These are phyloP conservation scores for Colletotrichum higginsianum DNA, from an alignment of 2,329 filamentous ascomycete species.

Conservation along the genomic window DNA sequence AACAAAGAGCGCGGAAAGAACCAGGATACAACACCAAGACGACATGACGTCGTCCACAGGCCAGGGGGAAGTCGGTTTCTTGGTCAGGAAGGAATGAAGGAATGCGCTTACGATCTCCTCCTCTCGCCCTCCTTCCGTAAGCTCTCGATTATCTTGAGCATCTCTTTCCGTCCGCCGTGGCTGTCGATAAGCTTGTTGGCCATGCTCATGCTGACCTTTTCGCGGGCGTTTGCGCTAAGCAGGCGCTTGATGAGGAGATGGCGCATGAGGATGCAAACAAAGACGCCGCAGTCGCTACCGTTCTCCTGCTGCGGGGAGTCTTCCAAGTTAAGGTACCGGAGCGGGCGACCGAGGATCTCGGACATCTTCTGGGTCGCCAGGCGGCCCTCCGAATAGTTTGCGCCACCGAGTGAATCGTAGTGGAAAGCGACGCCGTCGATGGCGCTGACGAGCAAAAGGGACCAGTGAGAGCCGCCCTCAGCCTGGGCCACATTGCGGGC, in stretches of 20 bases:
- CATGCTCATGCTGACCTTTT: slow-evolving; percentile 97
- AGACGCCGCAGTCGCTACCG: slow-evolving; percentile 93
- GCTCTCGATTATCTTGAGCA: slow-evolving; percentile 89
- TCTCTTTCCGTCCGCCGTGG: slow-evolving; percentile 85
- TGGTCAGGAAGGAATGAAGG: not conserved
- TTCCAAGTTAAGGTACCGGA: slow-evolving; percentile 85
- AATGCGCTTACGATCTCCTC: slow-evolving; percentile 78
- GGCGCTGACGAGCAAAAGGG: slow-evolving; percentile 87
- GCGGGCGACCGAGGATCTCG: slow-evolving; percentile 74
- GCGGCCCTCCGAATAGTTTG: slow-evolving; percentile 82
- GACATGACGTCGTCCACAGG: not conserved
- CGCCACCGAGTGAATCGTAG: slow-evolving; percentile 88
- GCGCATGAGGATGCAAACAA: slow-evolving; percentile 95
- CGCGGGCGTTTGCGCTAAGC: slow-evolving; percentile 81
- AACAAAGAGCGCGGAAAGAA: not conserved
- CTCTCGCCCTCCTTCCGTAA: slow-evolving; percentile 90
- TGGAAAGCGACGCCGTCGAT: slow-evolving; percentile 95
- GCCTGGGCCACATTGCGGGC: slow-evolving; percentile 80
- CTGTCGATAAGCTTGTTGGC: slow-evolving; percentile 88
- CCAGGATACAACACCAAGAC: not conserved
- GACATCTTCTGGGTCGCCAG: slow-evolving; percentile 79
- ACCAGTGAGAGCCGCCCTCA: slow-evolving; percentile 97
- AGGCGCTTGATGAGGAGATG: slow-evolving; percentile 90
- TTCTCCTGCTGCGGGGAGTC: slow-evolving; percentile 95
- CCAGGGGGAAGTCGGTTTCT: not conserved